phyloP scores from a whole-genome alignment of 306 rosid genomes.

The Neltuma alba region DNA sequence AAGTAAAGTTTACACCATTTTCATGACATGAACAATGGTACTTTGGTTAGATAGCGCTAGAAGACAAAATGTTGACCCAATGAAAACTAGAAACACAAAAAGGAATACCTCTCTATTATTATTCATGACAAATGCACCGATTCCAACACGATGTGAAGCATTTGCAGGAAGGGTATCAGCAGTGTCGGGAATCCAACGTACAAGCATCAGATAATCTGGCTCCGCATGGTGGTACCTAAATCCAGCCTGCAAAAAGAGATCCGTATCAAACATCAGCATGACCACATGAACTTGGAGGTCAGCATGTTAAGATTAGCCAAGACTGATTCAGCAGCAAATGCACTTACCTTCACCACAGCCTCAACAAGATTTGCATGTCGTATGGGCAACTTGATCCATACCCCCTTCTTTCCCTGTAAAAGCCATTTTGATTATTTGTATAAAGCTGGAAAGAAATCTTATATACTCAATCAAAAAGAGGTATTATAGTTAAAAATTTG shows the following conservation, averaged over 20 bases:
- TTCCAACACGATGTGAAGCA: conserved; percentile 82
- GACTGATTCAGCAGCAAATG: neutral
- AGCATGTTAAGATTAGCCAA: conserved; percentile 5
- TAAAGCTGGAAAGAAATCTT: neutral
- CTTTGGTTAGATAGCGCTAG: neutral
- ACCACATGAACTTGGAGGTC: neutral
- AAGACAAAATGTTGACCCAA: neutral
- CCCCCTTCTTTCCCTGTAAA: conserved; percentile 72
- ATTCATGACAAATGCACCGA: conserved; percentile 83
- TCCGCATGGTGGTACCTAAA: conserved; percentile 90
- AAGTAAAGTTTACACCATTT: neutral
- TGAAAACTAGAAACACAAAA: neutral
- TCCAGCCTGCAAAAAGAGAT: conserved; percentile 59
- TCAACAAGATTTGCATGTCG: conserved; percentile 64
- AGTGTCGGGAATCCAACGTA: conserved; percentile 66
- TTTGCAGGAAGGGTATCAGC: conserved; percentile 62
- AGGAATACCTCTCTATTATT: conserved; percentile 55
- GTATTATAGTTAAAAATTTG: neutral
- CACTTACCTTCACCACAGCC: conserved; percentile 59
- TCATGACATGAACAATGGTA: neutral
- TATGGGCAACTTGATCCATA: conserved; percentile 80
- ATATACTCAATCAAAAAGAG: neutral
- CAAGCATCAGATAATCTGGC: conserved; percentile 80
- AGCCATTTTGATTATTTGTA: neutral
- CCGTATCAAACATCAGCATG: neutral